phyloP scores from a whole-genome alignment of 2,329 filamentous ascomycete genomes.

The Neophaeococcomyces mojaviensis region DNA sequence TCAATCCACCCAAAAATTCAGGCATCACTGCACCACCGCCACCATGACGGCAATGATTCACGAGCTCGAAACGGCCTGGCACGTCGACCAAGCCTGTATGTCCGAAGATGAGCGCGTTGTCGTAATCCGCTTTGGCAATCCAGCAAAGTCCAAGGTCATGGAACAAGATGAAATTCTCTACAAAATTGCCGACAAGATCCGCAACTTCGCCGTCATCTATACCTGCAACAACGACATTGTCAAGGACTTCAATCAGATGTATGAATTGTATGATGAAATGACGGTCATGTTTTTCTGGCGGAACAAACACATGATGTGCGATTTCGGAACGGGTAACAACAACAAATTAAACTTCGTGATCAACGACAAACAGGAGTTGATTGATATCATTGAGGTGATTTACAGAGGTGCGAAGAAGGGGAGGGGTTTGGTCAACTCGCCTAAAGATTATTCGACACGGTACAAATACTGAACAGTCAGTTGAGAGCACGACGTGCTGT shows the following conservation, averaged over 20 bases:
- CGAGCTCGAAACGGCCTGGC: constrained; percentile 87
- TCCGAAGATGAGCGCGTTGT: constrained; percentile 86
- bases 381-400: constrained; percentile 97
- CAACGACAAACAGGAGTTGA: constrained; percentile 96
- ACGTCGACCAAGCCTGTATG: constrained; percentile 94
- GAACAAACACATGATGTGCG: constrained; percentile 74
- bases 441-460: constrained; percentile 71
- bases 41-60: constrained; percentile 48
- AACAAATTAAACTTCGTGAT: constrained; percentile 97
- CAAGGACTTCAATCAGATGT: constrained; percentile 94
- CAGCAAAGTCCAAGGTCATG: constrained; percentile 63
- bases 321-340: constrained; percentile 97
- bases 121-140: constrained; percentile 86
- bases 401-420: constrained; percentile 99
- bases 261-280: constrained; percentile 81
- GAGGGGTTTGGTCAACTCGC: constrained; percentile 88
- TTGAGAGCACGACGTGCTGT: background rate
- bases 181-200: constrained; percentile 85
- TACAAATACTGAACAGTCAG: constrained; percentile 52
- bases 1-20: too few relatives aligned
- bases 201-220: constrained; percentile 90
- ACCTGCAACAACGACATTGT: constrained; percentile 88
- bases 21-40: constrained; percentile 36
- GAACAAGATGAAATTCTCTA: constrained; percentile 88
- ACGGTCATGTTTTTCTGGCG: constrained; percentile 98